phyloP scores from a whole-genome alignment of 306 rosid genomes.

The Hippophae tibetana region DNA sequence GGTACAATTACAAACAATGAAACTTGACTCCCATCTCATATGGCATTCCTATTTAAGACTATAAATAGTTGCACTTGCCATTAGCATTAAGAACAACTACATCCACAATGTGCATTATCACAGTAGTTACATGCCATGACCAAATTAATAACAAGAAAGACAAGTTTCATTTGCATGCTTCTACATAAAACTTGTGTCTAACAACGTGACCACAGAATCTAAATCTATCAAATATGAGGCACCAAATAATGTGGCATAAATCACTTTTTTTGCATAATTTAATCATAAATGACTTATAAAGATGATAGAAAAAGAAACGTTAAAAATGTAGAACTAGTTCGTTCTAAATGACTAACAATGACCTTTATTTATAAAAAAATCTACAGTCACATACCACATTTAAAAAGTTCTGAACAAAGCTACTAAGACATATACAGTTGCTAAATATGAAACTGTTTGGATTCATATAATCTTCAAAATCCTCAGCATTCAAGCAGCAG shows the following conservation, averaged over 20 bases:
- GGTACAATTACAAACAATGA: too few relatives aligned
- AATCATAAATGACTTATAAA: too few relatives aligned
- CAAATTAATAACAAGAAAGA: background rate
- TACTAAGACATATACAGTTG: conserved; percentile 69
- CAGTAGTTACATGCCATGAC: conserved; percentile 3
- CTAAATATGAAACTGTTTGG: conserved; percentile 65
- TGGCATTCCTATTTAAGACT: background rate
- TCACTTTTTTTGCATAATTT: background rate
- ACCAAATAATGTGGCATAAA: background rate
- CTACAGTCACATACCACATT: conserved; percentile 47
- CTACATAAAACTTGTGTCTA: background rate
- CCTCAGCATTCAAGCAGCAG: conserved; percentile 63
- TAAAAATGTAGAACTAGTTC: background rate
- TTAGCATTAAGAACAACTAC: conserved; percentile 1
- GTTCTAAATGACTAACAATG: background rate
- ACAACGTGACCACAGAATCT: background rate
- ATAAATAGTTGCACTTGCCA: background rate
- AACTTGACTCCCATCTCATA: background rate
- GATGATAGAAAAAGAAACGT: too few relatives aligned
- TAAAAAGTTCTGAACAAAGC: conserved; percentile 60
- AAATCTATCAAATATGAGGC: conserved; percentile 1
- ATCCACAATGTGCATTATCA: background rate
- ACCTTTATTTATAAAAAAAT: too few relatives aligned
- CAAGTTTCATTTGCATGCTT: background rate
- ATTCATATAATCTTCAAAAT: conserved; percentile 75